Evolutionary conservation across 768 basidiomycete species (phyloP), one percentile per base, ranked within the genome.

Genomic region (Mycena vulgaris): DNA sequence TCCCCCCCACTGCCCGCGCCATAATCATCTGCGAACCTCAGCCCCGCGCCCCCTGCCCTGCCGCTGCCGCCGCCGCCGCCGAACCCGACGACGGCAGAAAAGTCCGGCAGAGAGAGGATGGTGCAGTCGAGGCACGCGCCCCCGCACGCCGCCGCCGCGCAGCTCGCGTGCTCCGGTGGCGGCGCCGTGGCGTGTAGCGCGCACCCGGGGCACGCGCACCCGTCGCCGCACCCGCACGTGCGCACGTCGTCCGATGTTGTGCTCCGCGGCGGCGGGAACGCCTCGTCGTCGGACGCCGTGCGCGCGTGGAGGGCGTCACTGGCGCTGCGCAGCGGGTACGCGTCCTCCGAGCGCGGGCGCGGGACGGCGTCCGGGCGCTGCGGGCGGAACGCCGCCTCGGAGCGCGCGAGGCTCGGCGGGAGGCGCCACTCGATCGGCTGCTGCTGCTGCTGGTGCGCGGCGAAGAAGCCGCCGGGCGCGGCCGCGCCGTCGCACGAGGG

Each of bases 121-220:
- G 89, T 87, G 76, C 90, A 93, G 67, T 92, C 90, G 2, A 92
- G 79, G 69, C 92, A 93, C 37, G 86, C 83, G 2, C 80, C 75
- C 56, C 86, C 86, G 0, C 80, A 78, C 14, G 75, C 31, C 47
- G 48, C 71, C 3, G 84, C 80, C 7, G 69, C 67, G 66, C 86
- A 87, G 79, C 78, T 84, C 23, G 49, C 71, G 47, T 84, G 79
- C 78, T 84, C 77, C 42, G 68, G 78, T 57, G 76, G 79, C 2
- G 86, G 79, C 13, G 80, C 72, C 78, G 28, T 55, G 8, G 73
- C 87, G 71, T 92, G 90, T 47, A 90, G 83, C 53, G 85, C 76
- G 71, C 92, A 93, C 9, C 92, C 92, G 1, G 90, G 88, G 71
- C 92, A 93, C 23, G 83, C 78, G 76, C 92, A 93, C 3, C 79